These are phyloP conservation scores for Lachancea meyersii DNA, from an alignment of 805 yeast genomes.

Conservation along the genomic window DNA sequence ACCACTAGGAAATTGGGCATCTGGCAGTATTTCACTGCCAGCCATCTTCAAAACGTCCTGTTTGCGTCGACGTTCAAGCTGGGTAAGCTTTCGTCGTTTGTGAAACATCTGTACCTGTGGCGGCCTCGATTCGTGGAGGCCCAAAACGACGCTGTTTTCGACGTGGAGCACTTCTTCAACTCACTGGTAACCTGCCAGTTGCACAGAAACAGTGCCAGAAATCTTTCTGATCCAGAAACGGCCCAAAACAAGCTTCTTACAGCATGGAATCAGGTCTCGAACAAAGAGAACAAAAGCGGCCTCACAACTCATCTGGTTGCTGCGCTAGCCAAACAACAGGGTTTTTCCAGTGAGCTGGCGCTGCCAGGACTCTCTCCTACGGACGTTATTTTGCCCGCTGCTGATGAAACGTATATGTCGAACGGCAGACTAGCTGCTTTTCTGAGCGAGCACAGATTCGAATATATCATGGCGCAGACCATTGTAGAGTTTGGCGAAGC, in stretches of 20 bases:
- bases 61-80: slow-evolving; percentile 21
- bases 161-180: slow-evolving; percentile 28
- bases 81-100: slow-evolving; percentile 20
- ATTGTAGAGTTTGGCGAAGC: slow-evolving; percentile 14
- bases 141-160: slow-evolving; percentile 15
- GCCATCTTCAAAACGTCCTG: slow-evolving; percentile 23
- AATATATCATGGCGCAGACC: slow-evolving; percentile 23
- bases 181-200: slow-evolving; percentile 25
- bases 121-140: slow-evolving; percentile 19
- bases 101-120: slow-evolving; percentile 18
- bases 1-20: slow-evolving; percentile 22
- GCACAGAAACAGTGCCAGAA: slow-evolving; percentile 19
- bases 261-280: slow-evolving; percentile 19
- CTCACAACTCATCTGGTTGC: slow-evolving; percentile 19
- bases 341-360: slow-evolving; percentile 4
- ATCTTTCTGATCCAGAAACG: slow-evolving; percentile 14
- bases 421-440: slow-evolving; percentile 13
- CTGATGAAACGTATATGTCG: slow-evolving; percentile 5
- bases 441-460: slow-evolving; percentile 13
- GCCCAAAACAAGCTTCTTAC: slow-evolving; percentile 19
- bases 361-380: slow-evolving; percentile 11
- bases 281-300: slow-evolving; percentile 20
- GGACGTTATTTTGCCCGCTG: slow-evolving; percentile 11
- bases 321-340: slow-evolving; percentile 18
- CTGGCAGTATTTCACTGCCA: slow-evolving; percentile 22